Base-by-base conservation (phyloP, 2,329 filamentous ascomycete genomes). In the Didymella pinodella region DNA sequence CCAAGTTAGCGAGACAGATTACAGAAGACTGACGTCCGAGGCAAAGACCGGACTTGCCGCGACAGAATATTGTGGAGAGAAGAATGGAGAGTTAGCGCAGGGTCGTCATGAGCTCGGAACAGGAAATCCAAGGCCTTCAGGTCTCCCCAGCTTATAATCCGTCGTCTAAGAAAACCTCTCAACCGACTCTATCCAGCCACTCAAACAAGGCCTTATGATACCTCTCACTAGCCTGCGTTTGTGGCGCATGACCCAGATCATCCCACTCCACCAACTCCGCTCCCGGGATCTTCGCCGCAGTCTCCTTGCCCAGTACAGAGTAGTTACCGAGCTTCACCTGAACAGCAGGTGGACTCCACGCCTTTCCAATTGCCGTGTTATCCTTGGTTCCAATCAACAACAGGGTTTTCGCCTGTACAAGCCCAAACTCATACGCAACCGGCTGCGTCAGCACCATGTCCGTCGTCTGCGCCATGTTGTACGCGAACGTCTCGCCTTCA, bases 371-470 rank as follows among this genome's bases (percentile, higher is more conserved):
- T 16, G 83, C 84, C 2, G 84, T 86, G 36, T 76, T 83, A 59
- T 86, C 84, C 67, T 81, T 80, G 31, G 80, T 79, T 1, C 84
- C 84, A 48, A 85, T 77, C 48, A 86, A 68, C 52, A 86, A 68
- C 22, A 85, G 71, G 1, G 83, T 84, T 46, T 75, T 77, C 11
- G 79, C 70, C 63, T 77, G 77, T 12, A 86, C 65, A 45, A 77
- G 63, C n/a, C 71, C 70, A 45, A 85, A 82, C 65, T 85, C 82
- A 59, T 83, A 82, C 22, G 80, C 77, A 11, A 85, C 75, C 1
- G 84, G 83, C 57, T 83, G 80, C 20, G 81, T 83, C 54, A 85
- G 75, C n/a, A 86, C 80, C 75, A 84, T 80, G 65, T 86, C 84
- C n/a, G 83, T 82, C 16, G 81, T 78, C 43, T 78, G 79, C 20